Conservation (phyloP, 345 rosid genomes). For the Hibiscus syriacus region DNA sequence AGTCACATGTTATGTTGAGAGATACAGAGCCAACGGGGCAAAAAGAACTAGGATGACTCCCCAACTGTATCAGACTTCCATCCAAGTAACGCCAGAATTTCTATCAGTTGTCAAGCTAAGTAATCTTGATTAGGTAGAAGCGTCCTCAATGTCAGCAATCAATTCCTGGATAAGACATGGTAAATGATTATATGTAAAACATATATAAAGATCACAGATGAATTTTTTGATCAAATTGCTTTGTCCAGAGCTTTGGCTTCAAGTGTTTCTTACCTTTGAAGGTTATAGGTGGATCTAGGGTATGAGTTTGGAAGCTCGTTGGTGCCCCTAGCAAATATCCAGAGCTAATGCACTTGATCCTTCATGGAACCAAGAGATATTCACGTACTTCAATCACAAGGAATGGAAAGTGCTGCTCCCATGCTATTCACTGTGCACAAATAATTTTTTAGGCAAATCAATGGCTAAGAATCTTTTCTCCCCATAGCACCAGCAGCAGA, state of each 20-base stretch:
- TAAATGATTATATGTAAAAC: not conserved
- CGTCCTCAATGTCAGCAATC: slow-evolving; percentile 9
- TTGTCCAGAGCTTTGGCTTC: not conserved
- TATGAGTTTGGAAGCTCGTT: not conserved
- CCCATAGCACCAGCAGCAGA: slow-evolving; percentile 36
- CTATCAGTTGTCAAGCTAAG: not conserved
- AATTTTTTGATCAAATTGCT: not conserved
- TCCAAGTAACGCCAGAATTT: not conserved
- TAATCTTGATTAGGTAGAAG: not conserved
- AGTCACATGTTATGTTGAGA: not conserved
- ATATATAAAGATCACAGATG: not conserved
- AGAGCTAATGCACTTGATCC: slow-evolving; percentile 4
- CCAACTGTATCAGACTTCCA: not conserved
- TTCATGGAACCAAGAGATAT: slow-evolving; percentile 7
- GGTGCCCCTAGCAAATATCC: not conserved
- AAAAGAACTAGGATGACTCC: not conserved
- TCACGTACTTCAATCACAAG: slow-evolving; percentile 2
- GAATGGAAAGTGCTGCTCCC: not conserved
- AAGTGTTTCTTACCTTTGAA: slow-evolving; percentile 19
- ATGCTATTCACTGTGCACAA: not conserved
- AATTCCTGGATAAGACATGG: slow-evolving; percentile 12
- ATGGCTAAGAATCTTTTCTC: slow-evolving; percentile 39
- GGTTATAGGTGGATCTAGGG: slow-evolving; percentile 16
- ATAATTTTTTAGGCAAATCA: not conserved
- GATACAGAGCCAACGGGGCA: not conserved